phyloP scores from a whole-genome alignment of 2,329 filamentous ascomycete species.

The Coniella lustricola region DNA sequence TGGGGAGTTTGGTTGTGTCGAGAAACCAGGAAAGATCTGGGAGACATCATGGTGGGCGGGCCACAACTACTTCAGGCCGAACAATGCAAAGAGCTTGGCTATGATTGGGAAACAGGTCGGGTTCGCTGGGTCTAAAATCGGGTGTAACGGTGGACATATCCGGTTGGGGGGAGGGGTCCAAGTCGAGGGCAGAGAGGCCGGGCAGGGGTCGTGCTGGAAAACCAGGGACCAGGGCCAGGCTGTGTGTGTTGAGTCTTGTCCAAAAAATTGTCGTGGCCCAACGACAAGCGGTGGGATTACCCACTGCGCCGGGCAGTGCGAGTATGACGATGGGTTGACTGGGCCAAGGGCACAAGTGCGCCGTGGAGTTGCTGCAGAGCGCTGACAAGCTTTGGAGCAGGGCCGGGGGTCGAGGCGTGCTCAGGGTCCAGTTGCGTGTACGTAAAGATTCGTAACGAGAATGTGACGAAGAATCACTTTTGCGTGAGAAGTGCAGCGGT shows the following conservation, averaged over 20 bases:
- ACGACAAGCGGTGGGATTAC: constrained; percentile 10
- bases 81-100: constrained; percentile 16
- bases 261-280: constrained; percentile 1
- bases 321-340: constrained; percentile 7
- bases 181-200: not conserved
- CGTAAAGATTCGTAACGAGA: constrained; percentile 26
- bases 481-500: constrained; percentile 6
- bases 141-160: constrained; percentile 14
- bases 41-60: constrained; percentile 29
- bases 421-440: constrained; percentile 21
- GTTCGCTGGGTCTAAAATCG: constrained; percentile 2
- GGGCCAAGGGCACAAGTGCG: not conserved
- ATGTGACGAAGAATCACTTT: no score
- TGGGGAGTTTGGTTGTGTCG: constrained; percentile 23
- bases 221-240: constrained; percentile 2
- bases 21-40: constrained; percentile 32
- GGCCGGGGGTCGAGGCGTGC: not conserved
- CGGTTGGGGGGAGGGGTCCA: no score
- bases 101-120: constrained; percentile 3
- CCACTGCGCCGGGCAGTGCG: constrained; percentile 6
- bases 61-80: constrained; percentile 3
- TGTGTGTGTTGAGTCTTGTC: constrained; percentile 1
- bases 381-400: not conserved
- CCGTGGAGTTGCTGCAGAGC: not conserved
- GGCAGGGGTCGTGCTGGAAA: not conserved